A percentile compares a stretch with the other conserved stretches of the same genome.
Evolutionary conservation across 1,284 basidiomycete genomes (phyloP).

Genomic region (Trichosporon ovoides): DNA sequence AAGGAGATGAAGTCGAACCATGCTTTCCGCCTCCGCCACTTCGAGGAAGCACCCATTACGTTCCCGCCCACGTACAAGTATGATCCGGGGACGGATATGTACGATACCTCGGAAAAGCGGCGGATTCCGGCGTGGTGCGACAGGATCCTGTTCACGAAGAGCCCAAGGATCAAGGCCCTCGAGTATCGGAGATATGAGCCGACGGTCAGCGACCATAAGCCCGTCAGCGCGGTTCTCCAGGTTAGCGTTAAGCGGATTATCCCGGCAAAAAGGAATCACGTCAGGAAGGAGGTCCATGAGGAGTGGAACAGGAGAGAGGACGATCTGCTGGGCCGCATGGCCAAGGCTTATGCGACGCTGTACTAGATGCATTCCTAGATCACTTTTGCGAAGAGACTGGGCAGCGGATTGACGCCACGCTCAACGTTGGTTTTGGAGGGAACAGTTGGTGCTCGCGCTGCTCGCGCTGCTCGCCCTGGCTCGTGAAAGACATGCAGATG

Average conservation of each 20-base stretch:
- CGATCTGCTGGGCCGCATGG: slow-evolving; percentile 54
- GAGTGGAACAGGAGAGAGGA: slow-evolving; percentile 61
- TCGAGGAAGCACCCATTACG: slow-evolving; percentile 72
- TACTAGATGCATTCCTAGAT: slow-evolving; percentile 15
- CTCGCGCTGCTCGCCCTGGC: no score
- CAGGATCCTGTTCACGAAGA: slow-evolving; percentile 72
- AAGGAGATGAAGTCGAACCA: slow-evolving; percentile 84
- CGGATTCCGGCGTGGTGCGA: slow-evolving; percentile 95
- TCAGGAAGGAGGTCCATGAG: slow-evolving; percentile 56
- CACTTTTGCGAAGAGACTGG: no score
- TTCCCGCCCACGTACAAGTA: slow-evolving; percentile 97
- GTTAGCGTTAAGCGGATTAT: slow-evolving; percentile 68
- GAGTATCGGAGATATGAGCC: slow-evolving; percentile 73
- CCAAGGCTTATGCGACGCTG: slow-evolving; percentile 32
- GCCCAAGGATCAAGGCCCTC: slow-evolving; percentile 59
- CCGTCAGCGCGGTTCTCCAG: slow-evolving; percentile 71
- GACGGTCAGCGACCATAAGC: slow-evolving; percentile 79
- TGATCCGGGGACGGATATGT: slow-evolving; percentile 68
- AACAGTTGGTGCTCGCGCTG: no score
- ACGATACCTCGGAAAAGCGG: slow-evolving; percentile 82
- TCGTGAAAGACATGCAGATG: no score
- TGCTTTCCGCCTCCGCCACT: slow-evolving; percentile 74
- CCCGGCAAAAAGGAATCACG: slow-evolving; percentile 56
- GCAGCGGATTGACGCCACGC: no score
- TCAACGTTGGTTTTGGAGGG: no score